phyloP scores from a whole-genome alignment of 1,284 basidiomycete species.

The Stygiomarasmius scandens region DNA sequence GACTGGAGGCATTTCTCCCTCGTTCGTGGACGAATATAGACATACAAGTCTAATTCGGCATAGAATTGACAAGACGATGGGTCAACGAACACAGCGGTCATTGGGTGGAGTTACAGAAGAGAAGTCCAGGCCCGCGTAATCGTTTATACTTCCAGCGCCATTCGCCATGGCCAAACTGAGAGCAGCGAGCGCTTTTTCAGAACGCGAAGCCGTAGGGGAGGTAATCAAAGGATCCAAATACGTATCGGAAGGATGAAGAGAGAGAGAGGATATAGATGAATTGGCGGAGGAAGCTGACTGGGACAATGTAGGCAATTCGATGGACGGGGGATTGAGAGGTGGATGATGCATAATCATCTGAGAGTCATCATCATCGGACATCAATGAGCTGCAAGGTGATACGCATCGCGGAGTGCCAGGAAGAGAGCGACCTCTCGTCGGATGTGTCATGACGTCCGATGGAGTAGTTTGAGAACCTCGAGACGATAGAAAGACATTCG shows the following conservation, averaged over 20 bases:
- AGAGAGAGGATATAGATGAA: slow-evolving; percentile 18
- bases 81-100: no score
- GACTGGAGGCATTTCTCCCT: no score
- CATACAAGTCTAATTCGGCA: no score
- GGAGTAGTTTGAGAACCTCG: slow-evolving; percentile 20
- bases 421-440: slow-evolving; percentile 3
- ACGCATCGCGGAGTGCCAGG: not conserved
- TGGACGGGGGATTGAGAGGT: not conserved
- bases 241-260: slow-evolving; percentile 25
- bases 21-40: no score
- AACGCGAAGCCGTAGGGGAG: slow-evolving; percentile 35
- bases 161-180: slow-evolving; percentile 66
- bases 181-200: slow-evolving; percentile 65
- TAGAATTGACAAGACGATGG: no score
- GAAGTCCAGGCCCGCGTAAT: not conserved
- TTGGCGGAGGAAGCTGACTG: slow-evolving; percentile 21
- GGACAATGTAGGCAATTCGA: slow-evolving; percentile 18
- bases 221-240: slow-evolving; percentile 13
- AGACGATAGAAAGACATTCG: slow-evolving; percentile 23
- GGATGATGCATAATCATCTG: not conserved
- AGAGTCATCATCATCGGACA: not conserved
- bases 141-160: slow-evolving; percentile 67
- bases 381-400: not conserved
- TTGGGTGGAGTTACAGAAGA: not conserved
- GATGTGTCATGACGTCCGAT: not conserved